Evolutionary conservation across 768 basidiomycete genomes (phyloP).

Genomic region (Tephrocybe sp.): DNA sequence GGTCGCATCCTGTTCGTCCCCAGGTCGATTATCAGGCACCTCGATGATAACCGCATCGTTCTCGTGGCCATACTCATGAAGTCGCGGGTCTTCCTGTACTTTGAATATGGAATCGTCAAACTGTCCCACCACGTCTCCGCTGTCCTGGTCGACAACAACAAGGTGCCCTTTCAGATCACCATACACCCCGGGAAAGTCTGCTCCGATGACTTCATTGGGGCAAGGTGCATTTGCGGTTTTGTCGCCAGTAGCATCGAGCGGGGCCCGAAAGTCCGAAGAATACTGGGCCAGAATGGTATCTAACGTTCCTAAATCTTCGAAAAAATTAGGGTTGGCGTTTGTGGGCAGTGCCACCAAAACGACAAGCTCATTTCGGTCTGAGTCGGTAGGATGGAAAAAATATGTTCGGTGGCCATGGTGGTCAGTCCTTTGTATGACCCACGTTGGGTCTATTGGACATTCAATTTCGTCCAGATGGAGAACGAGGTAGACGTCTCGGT

Average conservation of each 20-base stretch:
- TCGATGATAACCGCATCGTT: conserved; percentile 74
- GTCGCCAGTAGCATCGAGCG: conserved; percentile 1
- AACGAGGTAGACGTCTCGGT: conserved; percentile 68
- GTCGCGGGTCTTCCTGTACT: conserved; percentile 58
- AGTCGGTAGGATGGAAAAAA: conserved; percentile 39
- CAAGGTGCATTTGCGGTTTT: conserved; percentile 2
- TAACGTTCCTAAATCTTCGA: conserved; percentile 63
- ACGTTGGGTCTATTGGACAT: conserved; percentile 58
- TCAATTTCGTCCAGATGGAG: conserved; percentile 57
- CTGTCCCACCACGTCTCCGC: conserved; percentile 70
- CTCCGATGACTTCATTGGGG: conserved; percentile 12
- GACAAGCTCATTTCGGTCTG: conserved; percentile 35
- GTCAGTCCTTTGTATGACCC: conserved; percentile 41
- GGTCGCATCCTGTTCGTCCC: conserved; percentile 34
- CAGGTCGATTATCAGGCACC: conserved; percentile 49
- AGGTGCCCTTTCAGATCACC: conserved; percentile 55
- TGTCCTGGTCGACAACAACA: conserved; percentile 71
- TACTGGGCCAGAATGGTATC: conserved; percentile 71
- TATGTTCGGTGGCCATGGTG: conserved; percentile 39
- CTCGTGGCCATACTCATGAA: conserved; percentile 49
- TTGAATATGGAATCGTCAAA: conserved; percentile 52
- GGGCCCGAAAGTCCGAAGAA: conserved; percentile 39
- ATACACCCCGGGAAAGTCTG: conserved; percentile 12
- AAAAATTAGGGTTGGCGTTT: conserved; percentile 31
- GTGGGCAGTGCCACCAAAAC: conserved; percentile 33